Evolutionary conservation across 2,329 filamentous ascomycete genomes (phyloP).

Genomic region (Metarhizium album): DNA sequence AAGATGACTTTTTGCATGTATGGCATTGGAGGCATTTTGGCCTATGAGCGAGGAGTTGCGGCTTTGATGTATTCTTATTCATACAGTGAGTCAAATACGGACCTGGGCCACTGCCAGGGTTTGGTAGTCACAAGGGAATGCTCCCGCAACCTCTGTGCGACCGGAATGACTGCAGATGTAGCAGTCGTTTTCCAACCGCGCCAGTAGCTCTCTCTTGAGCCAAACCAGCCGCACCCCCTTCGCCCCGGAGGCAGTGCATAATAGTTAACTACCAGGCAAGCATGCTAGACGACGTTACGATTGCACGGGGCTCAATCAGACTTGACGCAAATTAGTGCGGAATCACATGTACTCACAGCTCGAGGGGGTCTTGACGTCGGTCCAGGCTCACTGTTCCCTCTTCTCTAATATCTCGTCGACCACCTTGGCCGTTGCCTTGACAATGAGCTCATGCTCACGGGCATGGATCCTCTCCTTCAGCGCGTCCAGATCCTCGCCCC

Average conservation of each 20-base stretch:
- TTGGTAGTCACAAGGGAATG: background rate
- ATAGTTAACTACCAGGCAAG: too few species aligned
- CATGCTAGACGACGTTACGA: too few species aligned
- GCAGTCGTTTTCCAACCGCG: too few species aligned
- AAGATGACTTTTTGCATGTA: background rate
- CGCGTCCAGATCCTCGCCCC: constrained; percentile 52
- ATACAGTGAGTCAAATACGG: background rate
- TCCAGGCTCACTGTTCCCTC: background rate
- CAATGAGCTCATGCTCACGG: constrained; percentile 68
- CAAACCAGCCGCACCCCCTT: too few species aligned
- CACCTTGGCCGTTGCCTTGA: constrained; percentile 55
- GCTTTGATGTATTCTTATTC: background rate
- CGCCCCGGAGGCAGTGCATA: too few species aligned
- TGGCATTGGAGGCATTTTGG: background rate
- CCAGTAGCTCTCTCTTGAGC: too few species aligned
- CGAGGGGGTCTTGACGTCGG: background rate
- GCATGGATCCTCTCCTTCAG: constrained; percentile 65
- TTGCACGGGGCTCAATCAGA: too few species aligned
- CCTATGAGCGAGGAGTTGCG: background rate
- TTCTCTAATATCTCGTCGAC: constrained; percentile 25
- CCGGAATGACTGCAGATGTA: background rate
- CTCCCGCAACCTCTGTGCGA: background rate
- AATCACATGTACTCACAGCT: background rate
- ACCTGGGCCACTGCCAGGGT: background rate
- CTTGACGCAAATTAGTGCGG: background rate